Evolutionary conservation across 108 stramenopile genomes (phyloP), one percentile per base, ranked within the genome.

Genomic region (Cyclotella cryptica): DNA sequence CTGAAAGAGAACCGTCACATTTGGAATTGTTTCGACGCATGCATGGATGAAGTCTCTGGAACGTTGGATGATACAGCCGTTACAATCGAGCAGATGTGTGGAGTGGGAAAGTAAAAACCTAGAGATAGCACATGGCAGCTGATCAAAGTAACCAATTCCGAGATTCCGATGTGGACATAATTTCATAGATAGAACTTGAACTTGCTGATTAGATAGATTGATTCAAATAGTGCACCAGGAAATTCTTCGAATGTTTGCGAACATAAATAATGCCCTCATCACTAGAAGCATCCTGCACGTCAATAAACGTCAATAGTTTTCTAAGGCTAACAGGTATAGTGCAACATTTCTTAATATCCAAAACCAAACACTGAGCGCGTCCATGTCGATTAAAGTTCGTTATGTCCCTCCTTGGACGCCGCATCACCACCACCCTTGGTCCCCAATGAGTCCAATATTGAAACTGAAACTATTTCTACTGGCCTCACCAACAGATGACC

Each of bases 381-480:
- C 35, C 35, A 35, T 6, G 35, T 35, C 5, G 40, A 41, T 63
- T 13, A 63, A 63, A 63, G 61, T 63, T 63, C 61, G 35, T 3
- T 42, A 41, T 63, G 61, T 26, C 40, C 44, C 39, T 26, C 58
- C 41, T 44, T 10, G 1, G 1, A 1, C 0, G 8, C 19, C 27
- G 11, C 24, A 10, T 27, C 41, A 60, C 27, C 58, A 46, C 17
- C 55, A 43, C 35, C 21, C 27, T 45, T 41, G 1, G 2, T 58
- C 27, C 26, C 57, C 22, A 22, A 14, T 22, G 26, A 28, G 26
- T 66, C 42, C 78, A 82, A 59, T 58, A 75, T 81, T 12, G 69
- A 53, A 58, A 75, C 30, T 15, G 81, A 82, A 47, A 71, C 65
- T 53, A 82, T 82, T 24, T 60, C 71, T 10, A 82, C 81, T 22